Evolutionary conservation across 257 asterid species (phyloP), one percentile per base, ranked within the genome.

Genomic region (Solanum dulcamara): DNA sequence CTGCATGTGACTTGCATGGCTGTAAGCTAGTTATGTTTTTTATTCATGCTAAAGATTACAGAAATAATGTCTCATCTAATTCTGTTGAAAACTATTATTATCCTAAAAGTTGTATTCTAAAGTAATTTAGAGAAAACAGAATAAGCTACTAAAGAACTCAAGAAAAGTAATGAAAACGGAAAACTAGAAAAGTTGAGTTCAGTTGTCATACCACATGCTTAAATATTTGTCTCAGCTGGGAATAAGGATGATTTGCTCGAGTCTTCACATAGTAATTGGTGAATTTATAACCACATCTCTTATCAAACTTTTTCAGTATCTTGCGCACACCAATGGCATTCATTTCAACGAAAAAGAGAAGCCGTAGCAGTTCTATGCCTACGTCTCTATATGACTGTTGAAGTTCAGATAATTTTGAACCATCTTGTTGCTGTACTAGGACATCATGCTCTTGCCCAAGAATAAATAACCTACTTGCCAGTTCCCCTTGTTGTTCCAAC

Each of bases 171-270:
- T 53, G 66, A 40, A 11, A 38, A 15, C 3, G 44, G 72, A 67
- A 26, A 48, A n/a, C 0, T 7, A 24, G 48, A 77, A 48, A 28
- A 84, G 38, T 50, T 59, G 57, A 86, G 72, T 51, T 85, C 82
- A 85, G 88, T 42, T 46, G 72, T 88, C 90, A 90, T 94, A 97
- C 99, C 98, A 97, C 98, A 89, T 97, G 99, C 93, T 94, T 95
- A 90, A 97, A 94, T 28, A 97, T 95, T 90, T 95, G 98, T 91
- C 92, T 97, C 86, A 97, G 98, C 85, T 95, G 99, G 82, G 99
- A 97, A 90, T 95, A 97, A 59, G 99, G 99, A 90, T 97, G 99
- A 90, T 96, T 95, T 8, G 98, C 97, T 82, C 99, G 99, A 83
- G 99, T 94, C 87, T 94, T 95, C 81, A 96, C 98, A 57, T 95